Conservation (phyloP, 495 filamentous ascomycete genomes). For the Daldinia bambusicola region DNA sequence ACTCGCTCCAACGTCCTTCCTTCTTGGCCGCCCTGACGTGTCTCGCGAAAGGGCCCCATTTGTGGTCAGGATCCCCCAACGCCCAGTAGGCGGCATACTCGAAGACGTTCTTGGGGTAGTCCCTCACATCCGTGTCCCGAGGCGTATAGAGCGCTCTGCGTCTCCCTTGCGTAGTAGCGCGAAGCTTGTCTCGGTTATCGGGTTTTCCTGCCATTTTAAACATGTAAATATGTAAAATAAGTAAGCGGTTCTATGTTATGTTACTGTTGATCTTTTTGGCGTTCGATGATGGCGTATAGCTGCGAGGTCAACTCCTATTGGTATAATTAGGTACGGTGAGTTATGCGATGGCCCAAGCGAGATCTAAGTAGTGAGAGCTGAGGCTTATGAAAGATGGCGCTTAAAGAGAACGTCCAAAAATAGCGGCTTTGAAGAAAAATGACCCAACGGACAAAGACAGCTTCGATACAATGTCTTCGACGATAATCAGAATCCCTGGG, state of each 20-base stretch:
- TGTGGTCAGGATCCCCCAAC: conserved; percentile 24
- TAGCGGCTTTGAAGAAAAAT: conserved; percentile 14
- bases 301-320: not conserved
- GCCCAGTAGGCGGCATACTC: conserved; percentile 16
- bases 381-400: conserved; percentile 10
- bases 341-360: not conserved
- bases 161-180: not conserved
- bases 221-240: not conserved
- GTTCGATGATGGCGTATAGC: not conserved
- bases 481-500: conserved; percentile 23
- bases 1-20: conserved; percentile 28
- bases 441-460: conserved; percentile 20
- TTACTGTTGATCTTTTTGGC: not conserved
- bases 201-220: conserved; percentile 7
- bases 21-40: conserved; percentile 31
- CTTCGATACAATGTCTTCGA: conserved; percentile 9
- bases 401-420: conserved; percentile 18
- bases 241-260: not conserved
- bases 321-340: not conserved
- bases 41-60: conserved; percentile 40
- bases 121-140: conserved; percentile 18
- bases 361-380: not conserved
- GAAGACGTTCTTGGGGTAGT: conserved; percentile 17
- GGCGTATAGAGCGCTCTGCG: conserved; percentile 1
- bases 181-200: not conserved